Evolutionary conservation across 768 basidiomycete species (phyloP).

Genomic region (Suillus cothurnatus): DNA sequence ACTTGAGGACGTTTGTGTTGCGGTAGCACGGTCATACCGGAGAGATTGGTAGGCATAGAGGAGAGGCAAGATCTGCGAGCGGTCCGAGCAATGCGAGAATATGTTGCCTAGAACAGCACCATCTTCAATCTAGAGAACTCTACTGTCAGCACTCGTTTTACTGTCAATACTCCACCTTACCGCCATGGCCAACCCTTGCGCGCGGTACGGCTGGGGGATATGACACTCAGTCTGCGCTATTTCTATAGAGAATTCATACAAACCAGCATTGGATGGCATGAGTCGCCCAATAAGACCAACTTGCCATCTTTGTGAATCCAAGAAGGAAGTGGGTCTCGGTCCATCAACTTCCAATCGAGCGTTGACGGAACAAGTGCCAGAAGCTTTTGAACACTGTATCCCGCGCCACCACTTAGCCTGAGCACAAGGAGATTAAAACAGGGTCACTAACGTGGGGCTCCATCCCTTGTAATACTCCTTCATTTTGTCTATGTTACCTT

Average conservation of each 20-base stretch:
- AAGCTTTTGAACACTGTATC: slow-evolving; percentile 45
- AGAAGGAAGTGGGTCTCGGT: slow-evolving; percentile 47
- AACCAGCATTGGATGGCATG: slow-evolving; percentile 59
- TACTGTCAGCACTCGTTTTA: slow-evolving; percentile 8
- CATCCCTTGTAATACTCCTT: slow-evolving; percentile 46
- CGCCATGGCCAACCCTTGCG: slow-evolving; percentile 59
- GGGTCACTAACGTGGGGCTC: slow-evolving; percentile 45
- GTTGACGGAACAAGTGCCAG: slow-evolving; percentile 45
- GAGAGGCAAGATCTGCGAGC: slow-evolving; percentile 46
- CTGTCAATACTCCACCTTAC: slow-evolving; percentile 28
- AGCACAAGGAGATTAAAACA: background rate
- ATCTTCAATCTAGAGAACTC: slow-evolving; percentile 33
- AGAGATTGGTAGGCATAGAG: slow-evolving; percentile 55
- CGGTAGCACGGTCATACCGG: slow-evolving; percentile 50
- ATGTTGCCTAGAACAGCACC: slow-evolving; percentile 47
- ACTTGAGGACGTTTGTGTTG: slow-evolving; percentile 50
- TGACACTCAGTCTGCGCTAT: background rate
- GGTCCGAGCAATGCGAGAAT: slow-evolving; percentile 47
- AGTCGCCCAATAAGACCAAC: slow-evolving; percentile 52
- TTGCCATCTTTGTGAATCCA: slow-evolving; percentile 52
- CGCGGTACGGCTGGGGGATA: slow-evolving; percentile 47
- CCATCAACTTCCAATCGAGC: slow-evolving; percentile 50
- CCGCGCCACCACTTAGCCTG: slow-evolving; percentile 6
- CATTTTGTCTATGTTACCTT: slow-evolving; percentile 49
- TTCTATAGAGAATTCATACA: slow-evolving; percentile 2